Evolutionary conservation across 768 basidiomycete genomes (phyloP).

Genomic region (Tricholoma sp.): DNA sequence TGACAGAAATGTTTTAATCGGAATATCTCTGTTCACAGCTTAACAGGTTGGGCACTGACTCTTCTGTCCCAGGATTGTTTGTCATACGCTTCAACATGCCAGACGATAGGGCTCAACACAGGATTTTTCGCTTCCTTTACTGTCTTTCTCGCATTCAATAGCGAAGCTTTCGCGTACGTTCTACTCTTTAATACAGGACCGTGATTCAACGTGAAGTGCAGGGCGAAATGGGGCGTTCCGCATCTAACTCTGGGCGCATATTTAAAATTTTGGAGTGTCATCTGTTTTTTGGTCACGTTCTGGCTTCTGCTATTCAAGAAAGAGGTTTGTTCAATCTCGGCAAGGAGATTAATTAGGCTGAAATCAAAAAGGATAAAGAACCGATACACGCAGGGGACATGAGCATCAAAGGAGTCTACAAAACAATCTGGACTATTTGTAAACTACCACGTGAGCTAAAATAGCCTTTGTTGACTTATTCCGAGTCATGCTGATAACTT

Average conservation of each 20-base stretch:
- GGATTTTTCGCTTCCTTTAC: conserved; percentile 97
- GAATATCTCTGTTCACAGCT: background rate
- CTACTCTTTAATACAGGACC: background rate
- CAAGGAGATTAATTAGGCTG: background rate
- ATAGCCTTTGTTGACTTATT: background rate
- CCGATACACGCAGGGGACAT: conserved; percentile 72
- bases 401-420: conserved; percentile 87
- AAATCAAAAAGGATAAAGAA: conserved; percentile 60
- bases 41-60: conserved; percentile 71
- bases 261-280: conserved; percentile 77
- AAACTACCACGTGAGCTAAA: conserved; percentile 74
- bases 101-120: conserved; percentile 94
- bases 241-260: conserved; percentile 71
- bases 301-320: conserved; percentile 87
- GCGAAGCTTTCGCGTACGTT: conserved; percentile 80
- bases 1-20: conserved; percentile 16
- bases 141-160: conserved; percentile 95
- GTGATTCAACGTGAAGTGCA: conserved; percentile 19
- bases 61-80: conserved; percentile 88
- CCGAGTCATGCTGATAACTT: conserved; percentile 1
- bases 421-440: conserved; percentile 92
- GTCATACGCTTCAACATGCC: conserved; percentile 96
- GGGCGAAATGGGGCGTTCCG: conserved; percentile 73
- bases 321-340: conserved; percentile 51
- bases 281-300: conserved; percentile 80